Conservation (phyloP, 2,329 filamentous ascomycete species). For the Lithohypha guttulata region DNA sequence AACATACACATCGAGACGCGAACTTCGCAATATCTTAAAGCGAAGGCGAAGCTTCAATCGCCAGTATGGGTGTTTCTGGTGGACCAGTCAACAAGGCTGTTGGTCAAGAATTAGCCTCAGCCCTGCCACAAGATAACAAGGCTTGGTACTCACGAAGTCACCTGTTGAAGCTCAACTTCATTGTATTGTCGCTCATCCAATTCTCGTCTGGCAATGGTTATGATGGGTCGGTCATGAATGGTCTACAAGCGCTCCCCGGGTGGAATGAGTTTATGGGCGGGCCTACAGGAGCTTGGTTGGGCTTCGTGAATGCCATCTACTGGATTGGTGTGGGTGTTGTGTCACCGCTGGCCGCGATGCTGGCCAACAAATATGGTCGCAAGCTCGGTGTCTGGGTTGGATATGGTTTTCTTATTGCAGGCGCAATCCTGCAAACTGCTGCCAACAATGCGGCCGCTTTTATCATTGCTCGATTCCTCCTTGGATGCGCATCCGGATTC, state of each 20-base stretch:
- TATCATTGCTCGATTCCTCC: constrained; percentile 28
- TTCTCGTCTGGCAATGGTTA: constrained; percentile 27
- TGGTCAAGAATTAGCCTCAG: constrained; percentile 1
- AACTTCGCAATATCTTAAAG: no score
- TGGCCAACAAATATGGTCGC: constrained; percentile 29
- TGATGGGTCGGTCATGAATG: constrained; percentile 38
- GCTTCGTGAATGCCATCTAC: constrained; percentile 25
- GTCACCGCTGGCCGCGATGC: constrained; percentile 24
- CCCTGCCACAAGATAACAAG: constrained; percentile 2
- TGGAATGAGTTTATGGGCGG: constrained; percentile 26
- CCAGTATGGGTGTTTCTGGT: no score
- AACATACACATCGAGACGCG: no score
- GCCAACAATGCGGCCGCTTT: constrained; percentile 24
- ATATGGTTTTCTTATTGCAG: constrained; percentile 26
- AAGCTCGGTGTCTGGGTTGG: constrained; percentile 26
- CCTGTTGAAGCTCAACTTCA: constrained; percentile 4
- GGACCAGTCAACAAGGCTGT: no score
- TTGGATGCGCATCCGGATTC: constrained; percentile 28
- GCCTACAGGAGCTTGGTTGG: constrained; percentile 24
- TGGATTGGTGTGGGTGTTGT: constrained; percentile 24
- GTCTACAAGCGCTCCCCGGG: constrained; percentile 25
- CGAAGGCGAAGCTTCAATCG: no score
- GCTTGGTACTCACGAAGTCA: neutral
- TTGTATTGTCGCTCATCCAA: neutral
- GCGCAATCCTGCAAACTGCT: constrained; percentile 24